Conservation (phyloP, 192 early-diverging fungal genomes). For the Backusella westeae region DNA sequence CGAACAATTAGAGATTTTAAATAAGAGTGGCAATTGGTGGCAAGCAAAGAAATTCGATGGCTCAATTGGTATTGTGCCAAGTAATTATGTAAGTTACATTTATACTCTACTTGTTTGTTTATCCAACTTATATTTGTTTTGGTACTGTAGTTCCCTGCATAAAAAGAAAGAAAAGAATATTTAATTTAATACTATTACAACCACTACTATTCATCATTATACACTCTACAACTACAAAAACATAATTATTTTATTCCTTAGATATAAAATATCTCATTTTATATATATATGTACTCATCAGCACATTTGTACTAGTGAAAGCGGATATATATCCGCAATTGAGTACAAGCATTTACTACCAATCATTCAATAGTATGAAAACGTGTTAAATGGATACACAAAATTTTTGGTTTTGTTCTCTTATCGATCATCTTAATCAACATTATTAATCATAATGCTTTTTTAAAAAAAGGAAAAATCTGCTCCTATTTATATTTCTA, state of each 20-base stretch:
- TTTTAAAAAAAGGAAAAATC: too few relatives aligned
- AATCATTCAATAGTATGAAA: neutral
- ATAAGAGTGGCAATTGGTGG: constrained; percentile 98
- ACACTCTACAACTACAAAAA: neutral
- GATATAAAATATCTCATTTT: neutral
- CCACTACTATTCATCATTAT: neutral
- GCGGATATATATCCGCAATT: neutral
- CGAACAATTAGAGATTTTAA: constrained; percentile 81
- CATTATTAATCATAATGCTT: constrained; percentile 47
- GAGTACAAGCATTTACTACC: neutral
- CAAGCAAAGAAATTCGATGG: constrained; percentile 83
- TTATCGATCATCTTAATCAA: constrained; percentile 71
- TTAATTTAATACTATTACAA: neutral
- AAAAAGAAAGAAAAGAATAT: neutral
- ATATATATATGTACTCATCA: neutral
- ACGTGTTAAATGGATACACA: constrained; percentile 3
- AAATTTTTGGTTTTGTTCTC: constrained; percentile 66
- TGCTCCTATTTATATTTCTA: too few relatives aligned
- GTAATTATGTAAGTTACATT: constrained; percentile 65
- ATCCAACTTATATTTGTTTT: neutral
- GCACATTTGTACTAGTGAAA: neutral
- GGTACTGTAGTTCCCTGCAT: neutral
- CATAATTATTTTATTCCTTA: constrained; percentile 3
- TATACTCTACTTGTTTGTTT: neutral
- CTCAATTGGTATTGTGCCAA: constrained; percentile 82